Base-by-base conservation (phyloP, 257 asterid genomes). In the Primulina tabacum region DNA sequence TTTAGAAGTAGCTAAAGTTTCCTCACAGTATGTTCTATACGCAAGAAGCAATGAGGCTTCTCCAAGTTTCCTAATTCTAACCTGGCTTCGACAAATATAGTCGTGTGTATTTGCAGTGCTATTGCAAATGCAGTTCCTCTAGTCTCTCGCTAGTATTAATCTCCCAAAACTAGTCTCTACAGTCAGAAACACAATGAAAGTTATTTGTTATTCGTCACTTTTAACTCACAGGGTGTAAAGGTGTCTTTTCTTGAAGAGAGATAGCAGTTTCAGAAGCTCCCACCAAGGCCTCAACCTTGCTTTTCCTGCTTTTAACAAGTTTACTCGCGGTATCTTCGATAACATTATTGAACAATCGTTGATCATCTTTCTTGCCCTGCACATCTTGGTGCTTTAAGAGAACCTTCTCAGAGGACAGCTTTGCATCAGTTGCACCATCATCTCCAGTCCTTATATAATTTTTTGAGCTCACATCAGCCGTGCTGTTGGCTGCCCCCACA, bases 221-320 rank as follows among this genome's bases (percentile, higher is more conserved):
- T 81, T 82, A 81, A 73, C 70, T 62, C 58, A 67, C 86, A 12
- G 79, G 50, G 73, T 71, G 81, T 4, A 76, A 60, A 73, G 86
- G 88, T 71, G 79, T 90, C 34, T 8, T 68, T 76, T 88, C 96
- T 62, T 92, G 96, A 70, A 86, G 89, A 69, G 96, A 92, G 35
- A 92, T 92, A 17, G 89, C 96, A 0, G 96, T 86, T 78, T 92
- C 98, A 33, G 89, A 92, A 73, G 98, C 98, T 74, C 98, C 96
- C 71, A 92, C 98, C 67, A 92, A 78, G 38, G 96, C 98, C 75
- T 89, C 89, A 52, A 92, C 98, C 83, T 89, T 92, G 72, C 98
- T 92, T 68, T 89, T 92, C 84, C 92, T 80, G 82, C 88, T 89
- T 71, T 78, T 80, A 1, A 77, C 98, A 26, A 92, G 98, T 78